Evolutionary conservation across 305 asterid genomes (phyloP), one percentile per base, ranked within the genome.

Genomic region (Fraxinus dipetala): DNA sequence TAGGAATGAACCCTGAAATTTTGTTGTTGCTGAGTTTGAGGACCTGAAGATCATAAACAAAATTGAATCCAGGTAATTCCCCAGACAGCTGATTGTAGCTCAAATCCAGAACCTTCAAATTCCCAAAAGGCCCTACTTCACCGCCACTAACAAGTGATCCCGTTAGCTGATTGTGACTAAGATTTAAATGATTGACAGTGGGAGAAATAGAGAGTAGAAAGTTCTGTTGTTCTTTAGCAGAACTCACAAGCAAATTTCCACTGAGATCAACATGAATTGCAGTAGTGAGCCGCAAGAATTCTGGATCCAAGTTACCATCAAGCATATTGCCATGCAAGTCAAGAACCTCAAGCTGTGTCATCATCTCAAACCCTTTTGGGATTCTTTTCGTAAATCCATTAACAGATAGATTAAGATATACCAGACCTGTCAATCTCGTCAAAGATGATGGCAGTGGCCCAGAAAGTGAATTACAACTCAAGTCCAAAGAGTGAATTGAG

Each of bases 81-180:
- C 98, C 99, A 24, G 95, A 90, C 6, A 96, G 86, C 87, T 93
- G 97, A 87, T 96, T 96, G 88, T 88, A 89, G 90, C 99, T 96
- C 90, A 96, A 91, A 93, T 96, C 99, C 90, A 96, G 82, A 72
- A 91, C 92, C 86, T 88, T 89, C 87, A 96, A 87, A 89, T 88
- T 91, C 81, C 92, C 95, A 77, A 96, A 93, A 54, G 87, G 88
- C 82, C 84, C 91, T 3, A 91, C 94, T 38, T 78, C 95, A 20
- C 90, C 88, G 5, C 93, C 88, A 34, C 97, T 88, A 14, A 92
- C 92, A 78, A 96, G 93, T 16, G 94, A 91, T 65, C 99, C 99
- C 0, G 87, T 85, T 43, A 96, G 83, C 89, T 80, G 90, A 82
- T 96, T 94, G 77, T 83, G 91, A 79, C 99, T 93, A 63, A 96